Base-by-base conservation (phyloP, 2,329 filamentous ascomycete genomes). In the Epichloe typhina region DNA sequence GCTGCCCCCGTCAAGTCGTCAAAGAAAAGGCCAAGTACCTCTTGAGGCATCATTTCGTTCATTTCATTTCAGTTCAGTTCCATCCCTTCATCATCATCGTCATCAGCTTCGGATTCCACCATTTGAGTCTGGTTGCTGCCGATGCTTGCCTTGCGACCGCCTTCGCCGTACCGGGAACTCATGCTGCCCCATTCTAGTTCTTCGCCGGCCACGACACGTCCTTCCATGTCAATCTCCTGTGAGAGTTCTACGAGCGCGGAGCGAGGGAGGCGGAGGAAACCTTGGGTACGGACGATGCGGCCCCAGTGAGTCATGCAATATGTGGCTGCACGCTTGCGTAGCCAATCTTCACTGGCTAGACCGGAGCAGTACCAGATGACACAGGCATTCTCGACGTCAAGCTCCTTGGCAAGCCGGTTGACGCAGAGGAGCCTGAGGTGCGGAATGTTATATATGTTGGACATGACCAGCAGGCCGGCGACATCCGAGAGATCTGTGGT, bases 291-390 rank as follows among this genome's bases (percentile, higher is more conserved):
- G 21, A 97, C 93, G 31, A 98, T 81, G 45, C 93, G 83, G 49
- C 93, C 93, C 89, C 93, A 98, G 66, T 97, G 88, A 39, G 84
- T 85, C 67, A 98, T 80, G 63, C 89, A 96, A 67, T 94, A 97
- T 45, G 75, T 76, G 0, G 90, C 90, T 0, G 93, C 88, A 49
- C 91, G 83, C 59, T 87, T 86, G 64, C 89, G 87, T 39, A 98
- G 76, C 89, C 90, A 96, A 49, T 95, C 88, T 67, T 98, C 93
- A 58, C 84, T 87, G 15, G 93, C 91, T 13, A 91, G 81, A 7
- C 84, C 86, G 2, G 93, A 89, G 56, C 89, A 88, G 66, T 97
- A 90, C 89, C 94, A 98, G 51, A 95, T 90, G 58, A 94, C 84
- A 56, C 93, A 95, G 3, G 91, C 91, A 62, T 96, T 89, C 53